Percentiles rank a stretch among this genome's conserved stretches.
Evolutionary conservation across 2,329 filamentous ascomycete genomes (phyloP).

Genomic region (Neonectria faginata): DNA sequence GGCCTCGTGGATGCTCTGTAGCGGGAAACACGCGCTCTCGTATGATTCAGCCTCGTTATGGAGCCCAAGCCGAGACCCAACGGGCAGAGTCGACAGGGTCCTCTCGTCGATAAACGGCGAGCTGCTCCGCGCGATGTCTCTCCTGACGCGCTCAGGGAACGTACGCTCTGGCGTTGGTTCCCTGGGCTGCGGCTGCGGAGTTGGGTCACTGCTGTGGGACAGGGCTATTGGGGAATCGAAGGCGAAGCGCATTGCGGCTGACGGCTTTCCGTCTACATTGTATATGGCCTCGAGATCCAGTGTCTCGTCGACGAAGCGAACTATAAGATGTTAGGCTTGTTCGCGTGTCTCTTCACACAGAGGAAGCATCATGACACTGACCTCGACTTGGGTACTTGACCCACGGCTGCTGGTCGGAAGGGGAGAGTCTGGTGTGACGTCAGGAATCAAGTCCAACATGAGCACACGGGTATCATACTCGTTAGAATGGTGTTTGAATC

Average conservation of each 20-base stretch:
- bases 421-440: constrained; percentile 12
- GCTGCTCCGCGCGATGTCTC: constrained; percentile 2
- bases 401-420: constrained; percentile 27
- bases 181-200: background rate
- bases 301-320: constrained; percentile 36
- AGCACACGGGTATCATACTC: constrained; percentile 11
- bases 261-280: constrained; percentile 13
- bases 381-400: constrained; percentile 31
- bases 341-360: background rate
- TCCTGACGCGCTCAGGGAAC: constrained; percentile 11
- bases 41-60: constrained; percentile 19
- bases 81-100: constrained; percentile 20
- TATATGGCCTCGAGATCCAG: constrained; percentile 32
- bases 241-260: background rate
- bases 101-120: constrained; percentile 5
- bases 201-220: constrained; percentile 2
- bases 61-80: constrained; percentile 25
- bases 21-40: constrained; percentile 33
- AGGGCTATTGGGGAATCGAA: constrained; percentile 1
- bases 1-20: constrained; percentile 38
- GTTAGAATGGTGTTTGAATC: constrained; percentile 32
- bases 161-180: background rate
- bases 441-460: background rate
- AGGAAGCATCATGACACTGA: background rate
- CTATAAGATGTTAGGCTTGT: constrained; percentile 13